Percentiles rank a stretch among this genome's conserved stretches.
phyloP scores from a whole-genome alignment of 1,139 yeast species.

The Kluyveromyces sp. region DNA sequence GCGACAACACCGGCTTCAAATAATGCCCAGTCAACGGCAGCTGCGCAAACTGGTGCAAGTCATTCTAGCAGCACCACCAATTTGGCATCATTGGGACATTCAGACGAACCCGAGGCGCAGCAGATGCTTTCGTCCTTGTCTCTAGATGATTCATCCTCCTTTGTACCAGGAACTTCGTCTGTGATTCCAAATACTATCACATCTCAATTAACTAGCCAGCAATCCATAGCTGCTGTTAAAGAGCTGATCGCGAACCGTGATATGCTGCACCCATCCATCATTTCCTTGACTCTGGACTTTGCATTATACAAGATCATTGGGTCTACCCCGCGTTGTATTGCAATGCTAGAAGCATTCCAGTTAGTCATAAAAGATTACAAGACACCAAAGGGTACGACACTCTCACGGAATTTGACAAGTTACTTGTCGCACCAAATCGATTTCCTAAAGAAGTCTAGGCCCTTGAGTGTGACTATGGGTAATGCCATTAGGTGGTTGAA shows the following conservation, averaged over 20 bases:
- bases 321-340: slow-evolving; percentile 74
- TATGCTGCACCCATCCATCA: slow-evolving; percentile 81
- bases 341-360: slow-evolving; percentile 83
- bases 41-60: slow-evolving; percentile 5
- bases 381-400: slow-evolving; percentile 80
- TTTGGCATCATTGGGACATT: slow-evolving; percentile 9
- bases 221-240: slow-evolving; percentile 26
- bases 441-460: slow-evolving; percentile 83
- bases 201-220: slow-evolving; percentile 23
- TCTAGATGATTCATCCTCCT: slow-evolving; percentile 24
- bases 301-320: slow-evolving; percentile 87
- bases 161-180: slow-evolving; percentile 30
- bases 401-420: slow-evolving; percentile 81
- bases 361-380: slow-evolving; percentile 70
- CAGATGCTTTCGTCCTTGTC: slow-evolving; percentile 26
- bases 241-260: slow-evolving; percentile 33
- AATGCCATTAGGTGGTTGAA: slow-evolving; percentile 96
- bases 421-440: slow-evolving; percentile 94
- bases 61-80: slow-evolving; percentile 8
- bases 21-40: slow-evolving; percentile 17
- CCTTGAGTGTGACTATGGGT: slow-evolving; percentile 92
- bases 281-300: slow-evolving; percentile 70
- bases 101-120: slow-evolving; percentile 20
- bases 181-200: slow-evolving; percentile 27
- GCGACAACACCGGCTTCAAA: slow-evolving; percentile 19